Base-by-base conservation (phyloP, 2,329 filamentous ascomycete genomes). In the Sphaerulina musiva region DNA sequence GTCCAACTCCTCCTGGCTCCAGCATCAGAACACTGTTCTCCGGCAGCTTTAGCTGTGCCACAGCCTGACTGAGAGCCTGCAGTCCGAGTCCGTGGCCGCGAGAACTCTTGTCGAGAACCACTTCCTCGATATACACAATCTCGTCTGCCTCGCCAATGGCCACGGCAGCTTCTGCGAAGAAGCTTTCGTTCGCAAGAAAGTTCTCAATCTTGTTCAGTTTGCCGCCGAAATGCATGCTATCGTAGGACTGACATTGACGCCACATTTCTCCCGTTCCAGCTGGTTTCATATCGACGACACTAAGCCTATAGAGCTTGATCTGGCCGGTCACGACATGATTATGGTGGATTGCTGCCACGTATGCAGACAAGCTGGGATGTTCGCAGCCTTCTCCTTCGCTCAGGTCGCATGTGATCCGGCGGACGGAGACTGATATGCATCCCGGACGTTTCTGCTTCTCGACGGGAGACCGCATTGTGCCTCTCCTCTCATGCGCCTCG, bases 201-300 rank as follows among this genome's bases (percentile, higher is more conserved):
- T 60, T 63, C 50, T 63, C 61, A 39, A 61, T 47, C 17, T 61
- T 60, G 40, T 54, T 53, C 11, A 62, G 45, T 41, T 59, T 58
- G 6, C 48, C 43, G 14, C 51, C 57, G 8, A 41, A 44, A 36
- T 58, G 54, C 1, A 34, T 46, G 8, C 41, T 39, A 41, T 60
- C 59, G 45, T 56, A 56, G 3, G 12, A 6, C 11, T 26, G 20
- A 26, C 17, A 20, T 26, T 62, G 54, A 20, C 55, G 49, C 56
- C 56, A 58, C 53, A 60, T 59, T 45, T 38, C 26, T 12, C 20
- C 44, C 6, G 45, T n/a, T 11, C 36, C n/a, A 5, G 34, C 20
- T 12, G 11, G 10, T 1, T 46, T 29, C 53, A 58, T 56, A 1
- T 29, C 12, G 36, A 11, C 31, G 38, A 55, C 54, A n/a, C 54